A percentile compares a stretch with the other conserved stretches of the same genome.
phyloP scores from a whole-genome alignment of 495 filamentous ascomycete species.

The Penicillium tannophilum region DNA sequence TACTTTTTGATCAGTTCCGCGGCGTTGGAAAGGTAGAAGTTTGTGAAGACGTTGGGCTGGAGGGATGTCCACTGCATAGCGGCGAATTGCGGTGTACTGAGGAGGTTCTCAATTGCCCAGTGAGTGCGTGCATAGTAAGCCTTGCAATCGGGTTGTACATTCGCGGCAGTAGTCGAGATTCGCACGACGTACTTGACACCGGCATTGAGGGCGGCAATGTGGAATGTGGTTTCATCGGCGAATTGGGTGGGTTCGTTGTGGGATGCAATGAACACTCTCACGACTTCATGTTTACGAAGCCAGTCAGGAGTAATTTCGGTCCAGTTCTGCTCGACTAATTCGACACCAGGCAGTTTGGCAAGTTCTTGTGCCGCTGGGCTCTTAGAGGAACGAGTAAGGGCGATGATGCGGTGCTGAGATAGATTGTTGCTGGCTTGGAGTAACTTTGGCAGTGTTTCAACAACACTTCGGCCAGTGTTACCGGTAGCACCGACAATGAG shows the following conservation, averaged over 20 bases:
- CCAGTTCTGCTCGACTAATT: constrained; percentile 47
- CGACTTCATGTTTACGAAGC: constrained; percentile 43
- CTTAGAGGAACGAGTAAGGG: constrained; percentile 38
- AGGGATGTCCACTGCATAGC: constrained; percentile 49
- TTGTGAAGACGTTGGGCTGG: constrained; percentile 44
- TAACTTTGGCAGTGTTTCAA: constrained; percentile 36
- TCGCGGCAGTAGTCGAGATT: constrained; percentile 48
- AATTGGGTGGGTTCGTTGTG: constrained; percentile 44
- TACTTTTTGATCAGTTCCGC: constrained; percentile 36
- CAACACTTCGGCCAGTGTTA: constrained; percentile 36
- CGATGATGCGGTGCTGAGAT: constrained; percentile 36
- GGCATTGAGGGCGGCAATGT: constrained; percentile 39
- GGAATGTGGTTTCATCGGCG: constrained; percentile 44
- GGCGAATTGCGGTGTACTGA: constrained; percentile 41
- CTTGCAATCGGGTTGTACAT: constrained; percentile 39
- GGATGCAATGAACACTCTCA: constrained; percentile 45
- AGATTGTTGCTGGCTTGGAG: constrained; percentile 29
- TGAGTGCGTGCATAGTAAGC: constrained; percentile 47
- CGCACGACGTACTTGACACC: constrained; percentile 51
- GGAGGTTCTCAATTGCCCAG: constrained; percentile 49
- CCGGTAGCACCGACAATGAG: constrained; percentile 18
- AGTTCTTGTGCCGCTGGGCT: constrained; percentile 36
- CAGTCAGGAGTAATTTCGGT: constrained; percentile 43
- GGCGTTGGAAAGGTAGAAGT: constrained; percentile 24
- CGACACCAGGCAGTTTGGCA: constrained; percentile 39